phyloP scores from a whole-genome alignment of 2,329 filamentous ascomycete species.

The Fusarium sp. region DNA sequence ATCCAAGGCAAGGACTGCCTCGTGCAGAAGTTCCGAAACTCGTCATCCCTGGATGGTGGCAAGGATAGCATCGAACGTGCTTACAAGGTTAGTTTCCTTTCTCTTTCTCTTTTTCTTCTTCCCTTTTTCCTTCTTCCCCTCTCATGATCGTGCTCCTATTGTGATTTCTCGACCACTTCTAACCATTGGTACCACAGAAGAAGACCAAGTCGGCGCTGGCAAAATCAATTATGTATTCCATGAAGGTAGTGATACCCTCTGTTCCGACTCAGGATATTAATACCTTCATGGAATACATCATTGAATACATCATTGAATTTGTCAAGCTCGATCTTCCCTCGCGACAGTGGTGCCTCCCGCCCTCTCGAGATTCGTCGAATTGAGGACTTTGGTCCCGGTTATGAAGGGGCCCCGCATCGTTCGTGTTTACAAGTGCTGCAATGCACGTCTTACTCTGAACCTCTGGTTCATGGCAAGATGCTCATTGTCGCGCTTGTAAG shows the following conservation, averaged over 20 bases:
- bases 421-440: constrained; percentile 16
- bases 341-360: too few species aligned
- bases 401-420: constrained; percentile 1
- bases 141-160: not conserved
- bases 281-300: not conserved
- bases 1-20: constrained; percentile 94
- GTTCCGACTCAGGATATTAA: too few species aligned
- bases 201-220: not conserved
- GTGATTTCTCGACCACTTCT: not conserved
- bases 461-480: constrained; percentile 25
- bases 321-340: not conserved
- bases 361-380: too few species aligned
- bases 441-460: constrained; percentile 9
- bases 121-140: not conserved
- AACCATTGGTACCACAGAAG: not conserved
- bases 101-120: not conserved
- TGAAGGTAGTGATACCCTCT: too few species aligned
- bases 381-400: not conserved
- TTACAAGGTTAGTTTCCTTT: not conserved
- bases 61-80: not conserved
- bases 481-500: constrained; percentile 23
- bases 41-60: constrained; percentile 60
- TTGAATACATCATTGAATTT: not conserved
- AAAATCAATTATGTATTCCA: too few species aligned
- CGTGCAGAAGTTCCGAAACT: constrained; percentile 96